These are phyloP conservation scores for Cordyceps cicadae DNA, from an alignment of 2,329 filamentous ascomycete genomes.

Conservation along the genomic window DNA sequence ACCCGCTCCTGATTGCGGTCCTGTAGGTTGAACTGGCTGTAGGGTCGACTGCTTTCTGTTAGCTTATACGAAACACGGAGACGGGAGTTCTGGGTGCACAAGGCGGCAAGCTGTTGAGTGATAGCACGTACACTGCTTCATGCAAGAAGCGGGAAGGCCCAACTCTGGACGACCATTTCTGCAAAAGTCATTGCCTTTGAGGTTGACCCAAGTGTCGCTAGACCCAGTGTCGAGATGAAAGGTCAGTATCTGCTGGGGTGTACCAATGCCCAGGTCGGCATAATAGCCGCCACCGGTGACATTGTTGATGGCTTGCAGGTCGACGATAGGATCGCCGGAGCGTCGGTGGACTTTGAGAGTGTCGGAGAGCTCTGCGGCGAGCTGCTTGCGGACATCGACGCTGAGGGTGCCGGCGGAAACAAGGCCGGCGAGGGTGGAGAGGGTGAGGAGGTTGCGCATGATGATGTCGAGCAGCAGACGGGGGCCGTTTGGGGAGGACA, in stretches of 20 bases:
- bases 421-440: constrained; percentile 6
- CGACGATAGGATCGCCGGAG: constrained; percentile 19
- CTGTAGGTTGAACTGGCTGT: constrained; percentile 40
- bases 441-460: constrained; percentile 7
- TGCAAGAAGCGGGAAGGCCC: constrained; percentile 26
- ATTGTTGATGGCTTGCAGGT: constrained; percentile 41
- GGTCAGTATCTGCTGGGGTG: constrained; percentile 45
- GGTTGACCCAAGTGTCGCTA: constrained; percentile 54
- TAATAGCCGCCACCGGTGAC: constrained; percentile 48
- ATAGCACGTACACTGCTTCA: constrained; percentile 32
- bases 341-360: constrained; percentile 18
- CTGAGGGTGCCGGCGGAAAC: constrained; percentile 18
- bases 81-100: background rate
- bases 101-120: background rate
- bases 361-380: constrained; percentile 9
- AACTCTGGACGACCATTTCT: constrained; percentile 17
- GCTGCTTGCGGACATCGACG: constrained; percentile 13
- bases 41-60: constrained; percentile 27
- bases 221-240: constrained; percentile 56
- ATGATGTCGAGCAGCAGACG: background rate
- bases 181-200: constrained; percentile 54
- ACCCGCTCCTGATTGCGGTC: constrained; percentile 34
- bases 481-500: background rate
- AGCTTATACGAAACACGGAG: background rate
- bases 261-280: constrained; percentile 49